These are phyloP conservation scores for Stephanocyclus meneghinianus DNA, from an alignment of 352 stramenopile genomes.

Conservation along the genomic window DNA sequence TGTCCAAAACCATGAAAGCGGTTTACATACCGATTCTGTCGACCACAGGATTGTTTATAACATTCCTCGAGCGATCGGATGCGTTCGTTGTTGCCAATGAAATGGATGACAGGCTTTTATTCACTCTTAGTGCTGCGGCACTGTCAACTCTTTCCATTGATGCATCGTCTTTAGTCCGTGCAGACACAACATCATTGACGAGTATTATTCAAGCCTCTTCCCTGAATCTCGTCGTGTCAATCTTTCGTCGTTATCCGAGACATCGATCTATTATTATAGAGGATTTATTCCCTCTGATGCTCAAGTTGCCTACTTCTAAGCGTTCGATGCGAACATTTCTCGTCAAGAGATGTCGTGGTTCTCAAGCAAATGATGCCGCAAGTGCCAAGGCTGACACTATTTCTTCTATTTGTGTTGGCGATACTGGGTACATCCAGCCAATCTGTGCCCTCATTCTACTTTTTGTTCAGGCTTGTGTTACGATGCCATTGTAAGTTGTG, in stretches of 20 bases:
- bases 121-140: constrained; percentile 60
- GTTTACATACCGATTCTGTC: constrained; percentile 70
- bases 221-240: constrained; percentile 67
- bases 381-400: constrained; percentile 10
- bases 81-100: constrained; percentile 61
- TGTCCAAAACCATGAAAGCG: constrained; percentile 61
- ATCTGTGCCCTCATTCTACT: constrained; percentile 69
- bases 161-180: constrained; percentile 34
- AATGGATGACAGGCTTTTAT: constrained; percentile 75
- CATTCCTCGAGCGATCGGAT: constrained; percentile 69
- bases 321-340: constrained; percentile 68
- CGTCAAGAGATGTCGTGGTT: constrained; percentile 48
- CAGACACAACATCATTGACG: constrained; percentile 42
- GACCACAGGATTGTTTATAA: constrained; percentile 56
- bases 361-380: background rate
- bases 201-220: constrained; percentile 65
- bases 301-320: constrained; percentile 78
- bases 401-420: constrained; percentile 5
- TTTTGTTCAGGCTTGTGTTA: constrained; percentile 76
- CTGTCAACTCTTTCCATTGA: constrained; percentile 72
- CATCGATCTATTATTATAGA: constrained; percentile 81
- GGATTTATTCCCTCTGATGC: constrained; percentile 81
- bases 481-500: constrained; percentile 49
- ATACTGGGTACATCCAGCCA: constrained; percentile 69
- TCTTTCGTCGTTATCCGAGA: constrained; percentile 73